Conservation (phyloP, 306 rosid genomes). For the Dryas alaskensis region DNA sequence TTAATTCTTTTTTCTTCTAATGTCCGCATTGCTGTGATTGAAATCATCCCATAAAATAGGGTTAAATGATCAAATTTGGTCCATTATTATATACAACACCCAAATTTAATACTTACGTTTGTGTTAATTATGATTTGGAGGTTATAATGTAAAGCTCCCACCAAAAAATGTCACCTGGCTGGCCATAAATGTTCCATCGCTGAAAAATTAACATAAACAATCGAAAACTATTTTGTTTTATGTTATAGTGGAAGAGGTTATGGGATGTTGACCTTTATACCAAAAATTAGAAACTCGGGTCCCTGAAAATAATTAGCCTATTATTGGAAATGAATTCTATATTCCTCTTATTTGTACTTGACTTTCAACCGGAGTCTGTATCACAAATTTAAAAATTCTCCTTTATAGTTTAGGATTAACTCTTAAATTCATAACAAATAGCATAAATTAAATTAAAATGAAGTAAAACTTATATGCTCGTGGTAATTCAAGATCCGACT, state of each 20-base stretch:
- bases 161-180: constrained; percentile 25
- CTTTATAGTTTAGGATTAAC: too few relatives aligned
- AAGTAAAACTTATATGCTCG: too few relatives aligned
- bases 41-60: too few relatives aligned
- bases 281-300: background rate
- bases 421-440: too few relatives aligned
- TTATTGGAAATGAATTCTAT: too few relatives aligned
- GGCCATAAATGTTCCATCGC: constrained; percentile 10
- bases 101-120: constrained; percentile 8
- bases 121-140: background rate
- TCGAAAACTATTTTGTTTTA: background rate
- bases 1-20: background rate
- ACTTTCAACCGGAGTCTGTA: too few relatives aligned
- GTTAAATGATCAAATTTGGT: constrained; percentile 22
- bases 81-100: constrained; percentile 8
- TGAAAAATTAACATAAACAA: background rate
- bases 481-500: too few relatives aligned
- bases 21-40: constrained; percentile 19
- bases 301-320: too few relatives aligned
- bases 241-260: constrained; percentile 22
- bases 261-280: constrained; percentile 17
- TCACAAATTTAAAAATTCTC: too few relatives aligned
- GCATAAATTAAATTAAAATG: too few relatives aligned
- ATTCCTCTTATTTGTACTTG: too few relatives aligned
- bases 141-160: constrained; percentile 17